phyloP scores from a whole-genome alignment of 1,284 basidiomycete genomes.

The Leccinum discolor region DNA sequence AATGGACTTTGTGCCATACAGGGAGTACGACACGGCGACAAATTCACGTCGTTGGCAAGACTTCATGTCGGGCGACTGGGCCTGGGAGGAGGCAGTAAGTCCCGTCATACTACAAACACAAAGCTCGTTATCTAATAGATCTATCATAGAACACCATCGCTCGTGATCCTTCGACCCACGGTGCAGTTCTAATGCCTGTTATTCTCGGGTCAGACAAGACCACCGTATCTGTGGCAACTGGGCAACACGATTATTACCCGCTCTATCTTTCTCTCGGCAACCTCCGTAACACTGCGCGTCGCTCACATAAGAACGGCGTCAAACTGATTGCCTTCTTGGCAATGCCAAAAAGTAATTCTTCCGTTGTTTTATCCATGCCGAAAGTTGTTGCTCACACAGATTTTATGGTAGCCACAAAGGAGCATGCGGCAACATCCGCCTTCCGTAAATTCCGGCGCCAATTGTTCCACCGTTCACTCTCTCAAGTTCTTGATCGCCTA shows the following conservation, averaged over 20 bases:
- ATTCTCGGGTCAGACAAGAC: constrained; percentile 1
- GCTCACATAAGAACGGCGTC: not conserved
- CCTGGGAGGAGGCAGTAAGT: constrained; percentile 3
- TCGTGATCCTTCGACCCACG: not conserved
- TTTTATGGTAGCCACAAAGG: not conserved
- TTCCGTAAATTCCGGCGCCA: not conserved
- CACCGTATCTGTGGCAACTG: constrained; percentile 1
- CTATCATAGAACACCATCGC: not conserved
- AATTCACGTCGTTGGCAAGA: not conserved
- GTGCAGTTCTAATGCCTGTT: not conserved
- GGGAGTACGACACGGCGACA: not conserved
- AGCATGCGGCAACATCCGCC: not conserved
- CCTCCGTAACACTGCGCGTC: not conserved
- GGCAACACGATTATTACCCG: constrained; percentile 1
- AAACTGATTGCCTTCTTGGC: not conserved
- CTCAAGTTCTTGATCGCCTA: not conserved
- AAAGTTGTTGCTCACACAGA: too few species aligned
- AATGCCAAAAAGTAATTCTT: not conserved
- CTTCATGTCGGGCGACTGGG: constrained; percentile 10
- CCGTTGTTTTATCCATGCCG: too few species aligned
- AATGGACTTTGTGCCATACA: not conserved
- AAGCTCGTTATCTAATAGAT: not conserved
- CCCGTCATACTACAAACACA: not conserved
- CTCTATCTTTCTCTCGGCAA: constrained; percentile 5
- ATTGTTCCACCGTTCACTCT: not conserved